Evolutionary conservation across 2,329 filamentous ascomycete species (phyloP), one percentile per base, ranked within the genome.

Genomic region (Beauveria bassiana): DNA sequence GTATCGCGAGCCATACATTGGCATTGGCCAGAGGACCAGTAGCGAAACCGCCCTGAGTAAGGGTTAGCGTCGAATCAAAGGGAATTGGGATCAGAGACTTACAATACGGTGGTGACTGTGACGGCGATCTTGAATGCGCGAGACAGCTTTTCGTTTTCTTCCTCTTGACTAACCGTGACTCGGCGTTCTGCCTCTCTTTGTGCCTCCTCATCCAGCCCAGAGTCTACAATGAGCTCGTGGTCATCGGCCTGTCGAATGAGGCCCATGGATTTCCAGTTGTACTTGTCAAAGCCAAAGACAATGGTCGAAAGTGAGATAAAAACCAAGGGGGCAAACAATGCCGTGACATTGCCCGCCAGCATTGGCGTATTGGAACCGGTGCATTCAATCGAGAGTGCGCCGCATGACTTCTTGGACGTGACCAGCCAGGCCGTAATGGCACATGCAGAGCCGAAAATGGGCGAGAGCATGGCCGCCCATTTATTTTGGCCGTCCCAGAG

Each of bases 1-100:
- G 71, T 96, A 96, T 1, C 83, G 83, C 0, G 81, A 81, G 12
- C 91, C 92, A 70, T 95, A 96, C 85, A 96, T 86, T 1, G 92
- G 92, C 82, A 96, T 93, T 0, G 93, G 92, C 91, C 92, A 96
- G 18, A 96, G 81, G 2, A 96, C 80, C 0, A 96, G 77, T 61
- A 96, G 78, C 0, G 85, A 81, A 0, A 96, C 64, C 0, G 90
- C 89, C 77, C 65, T 71, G 54, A 24, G 6, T 3, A 20, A 7
- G 1, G 0, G 60, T 62, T 52, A 62, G 60, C 18, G 7, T 34
- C 12, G 4, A 50, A 12, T 2, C 10, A 3, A 51, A 9, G 16
- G 10, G 20, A 1, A 12, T 18, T 4, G 14, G 47, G 20, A 6
- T 28, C 22, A n/a, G 28, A 7, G 24, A 45, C 68, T 51, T 63